These are phyloP conservation scores for Cyberlindnera japonica DNA, from an alignment of 805 yeast genomes.

Conservation along the genomic window DNA sequence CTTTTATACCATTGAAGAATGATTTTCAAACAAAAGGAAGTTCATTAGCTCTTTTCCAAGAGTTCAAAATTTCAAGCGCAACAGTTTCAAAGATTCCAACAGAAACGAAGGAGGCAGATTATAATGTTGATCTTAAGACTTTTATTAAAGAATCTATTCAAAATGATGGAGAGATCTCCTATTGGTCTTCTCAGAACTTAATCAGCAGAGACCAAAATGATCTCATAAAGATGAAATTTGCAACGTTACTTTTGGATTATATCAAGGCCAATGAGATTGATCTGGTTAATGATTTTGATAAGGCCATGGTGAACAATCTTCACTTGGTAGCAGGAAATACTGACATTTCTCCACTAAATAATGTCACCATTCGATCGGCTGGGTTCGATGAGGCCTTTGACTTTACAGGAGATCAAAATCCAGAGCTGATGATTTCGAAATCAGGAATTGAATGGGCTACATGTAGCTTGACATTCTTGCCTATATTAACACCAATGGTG, in stretches of 20 bases:
- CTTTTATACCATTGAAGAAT: conserved; percentile 17
- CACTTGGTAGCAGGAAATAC: conserved; percentile 3
- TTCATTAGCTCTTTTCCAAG: conserved; percentile 24
- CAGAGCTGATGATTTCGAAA: conserved; percentile 13
- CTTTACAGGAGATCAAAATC: conserved; percentile 9
- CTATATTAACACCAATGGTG: conserved; percentile 17
- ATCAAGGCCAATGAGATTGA: conserved; percentile 7
- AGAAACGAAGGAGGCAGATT: not conserved
- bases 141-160: conserved; percentile 12
- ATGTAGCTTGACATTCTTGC: conserved; percentile 25
- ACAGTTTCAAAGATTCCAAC: not conserved
- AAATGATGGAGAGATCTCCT: conserved; percentile 5
- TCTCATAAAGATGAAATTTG: conserved; percentile 15
- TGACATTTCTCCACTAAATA: not conserved
- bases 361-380: conserved; percentile 11
- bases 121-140: conserved; percentile 7
- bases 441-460: conserved; percentile 24
- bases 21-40: conserved; percentile 6
- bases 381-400: conserved; percentile 22
- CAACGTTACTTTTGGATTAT: conserved; percentile 15
- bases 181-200: conserved; percentile 15
- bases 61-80: conserved; percentile 16
- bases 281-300: conserved; percentile 16
- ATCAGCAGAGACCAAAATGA: conserved; percentile 18
- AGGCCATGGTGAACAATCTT: conserved; percentile 12